phyloP scores from a whole-genome alignment of 768 basidiomycete genomes.

The Boletus pseudo-olivaceus region DNA sequence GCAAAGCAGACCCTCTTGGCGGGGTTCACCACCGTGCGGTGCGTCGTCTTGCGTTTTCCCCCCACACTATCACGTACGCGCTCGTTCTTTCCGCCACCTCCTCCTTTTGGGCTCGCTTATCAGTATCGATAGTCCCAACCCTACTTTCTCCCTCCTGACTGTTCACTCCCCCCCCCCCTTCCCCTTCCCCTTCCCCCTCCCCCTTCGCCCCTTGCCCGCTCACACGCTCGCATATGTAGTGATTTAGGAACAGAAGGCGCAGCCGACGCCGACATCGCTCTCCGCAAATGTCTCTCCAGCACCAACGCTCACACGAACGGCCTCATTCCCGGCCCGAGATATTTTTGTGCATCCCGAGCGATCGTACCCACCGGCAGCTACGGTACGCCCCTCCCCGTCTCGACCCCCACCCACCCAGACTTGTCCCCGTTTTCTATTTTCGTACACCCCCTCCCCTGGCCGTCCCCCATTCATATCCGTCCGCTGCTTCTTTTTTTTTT shows the following conservation, averaged over 20 bases:
- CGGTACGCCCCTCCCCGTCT: constrained; percentile 36
- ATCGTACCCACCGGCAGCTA: constrained; percentile 62
- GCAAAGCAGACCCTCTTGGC: constrained; percentile 55
- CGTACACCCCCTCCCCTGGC: not conserved
- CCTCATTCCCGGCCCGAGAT: constrained; percentile 58
- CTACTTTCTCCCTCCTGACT: not conserved
- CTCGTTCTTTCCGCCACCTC: not conserved
- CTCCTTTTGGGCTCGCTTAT: not conserved
- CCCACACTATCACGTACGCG: not conserved
- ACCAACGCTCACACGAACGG: constrained; percentile 37
- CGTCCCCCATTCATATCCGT: not conserved
- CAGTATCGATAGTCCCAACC: not conserved
- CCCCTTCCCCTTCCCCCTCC: no score
- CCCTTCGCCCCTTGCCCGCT: not conserved
- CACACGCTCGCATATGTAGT: constrained; percentile 25
- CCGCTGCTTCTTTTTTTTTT: not conserved
- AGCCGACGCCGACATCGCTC: constrained; percentile 54
- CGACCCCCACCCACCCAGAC: no score
- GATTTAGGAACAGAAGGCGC: constrained; percentile 71
- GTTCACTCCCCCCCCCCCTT: not conserved
- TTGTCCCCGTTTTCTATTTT: not conserved
- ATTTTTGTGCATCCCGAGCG: constrained; percentile 57
- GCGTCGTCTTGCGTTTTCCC: no score
- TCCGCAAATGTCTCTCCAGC: constrained; percentile 53
- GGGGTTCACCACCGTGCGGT: constrained; percentile 64